Evolutionary conservation across 306 rosid genomes (phyloP).

Genomic region (Hippophae tibetana): DNA sequence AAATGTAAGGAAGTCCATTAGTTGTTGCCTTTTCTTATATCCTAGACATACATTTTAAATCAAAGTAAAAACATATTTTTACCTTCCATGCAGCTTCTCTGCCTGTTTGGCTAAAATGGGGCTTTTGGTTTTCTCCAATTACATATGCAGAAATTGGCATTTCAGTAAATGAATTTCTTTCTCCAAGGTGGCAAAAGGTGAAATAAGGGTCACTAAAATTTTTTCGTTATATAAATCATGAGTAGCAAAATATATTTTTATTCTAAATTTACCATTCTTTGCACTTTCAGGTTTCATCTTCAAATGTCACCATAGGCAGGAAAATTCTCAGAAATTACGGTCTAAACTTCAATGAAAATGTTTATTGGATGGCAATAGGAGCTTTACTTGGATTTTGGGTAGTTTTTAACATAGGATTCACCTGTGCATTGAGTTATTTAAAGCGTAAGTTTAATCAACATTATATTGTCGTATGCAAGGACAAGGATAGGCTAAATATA

Average conservation of each 20-base stretch:
- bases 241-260: neutral
- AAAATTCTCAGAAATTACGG: constrained; percentile 34
- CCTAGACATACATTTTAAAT: neutral
- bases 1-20: constrained; percentile 22
- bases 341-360: constrained; percentile 28
- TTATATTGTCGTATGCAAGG: too few relatives aligned
- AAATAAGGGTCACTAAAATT: neutral
- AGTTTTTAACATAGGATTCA: constrained; percentile 37
- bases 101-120: constrained; percentile 53
- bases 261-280: neutral
- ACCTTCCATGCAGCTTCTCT: constrained; percentile 32
- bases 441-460: constrained; percentile 19
- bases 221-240: neutral
- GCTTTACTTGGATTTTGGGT: constrained; percentile 41
- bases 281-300: constrained; percentile 23
- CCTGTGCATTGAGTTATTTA: constrained; percentile 31
- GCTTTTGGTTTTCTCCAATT: constrained; percentile 56
- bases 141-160: constrained; percentile 42
- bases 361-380: constrained; percentile 46
- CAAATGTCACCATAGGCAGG: constrained; percentile 36
- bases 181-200: constrained; percentile 59
- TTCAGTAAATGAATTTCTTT: constrained; percentile 40
- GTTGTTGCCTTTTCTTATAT: neutral
- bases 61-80: neutral
- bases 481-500: neutral